Evolutionary conservation across 371 early-diverging fungal species (phyloP).

Genomic region (Basidiobolus heterosporus): DNA sequence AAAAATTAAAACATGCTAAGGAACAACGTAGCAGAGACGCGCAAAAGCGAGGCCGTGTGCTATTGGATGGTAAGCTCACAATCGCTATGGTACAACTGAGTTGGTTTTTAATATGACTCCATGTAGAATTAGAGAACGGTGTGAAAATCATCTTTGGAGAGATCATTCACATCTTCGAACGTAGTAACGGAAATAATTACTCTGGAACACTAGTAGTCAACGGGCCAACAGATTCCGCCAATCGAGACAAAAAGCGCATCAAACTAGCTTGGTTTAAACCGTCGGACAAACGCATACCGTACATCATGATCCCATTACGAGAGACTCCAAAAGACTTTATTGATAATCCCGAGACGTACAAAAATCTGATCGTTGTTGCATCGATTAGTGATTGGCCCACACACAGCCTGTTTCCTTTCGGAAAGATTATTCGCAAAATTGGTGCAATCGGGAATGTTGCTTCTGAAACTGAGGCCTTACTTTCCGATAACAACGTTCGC

Average conservation of each 20-base stretch:
- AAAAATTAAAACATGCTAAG: slow-evolving; percentile 38
- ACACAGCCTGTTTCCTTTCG: slow-evolving; percentile 52
- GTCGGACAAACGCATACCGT: slow-evolving; percentile 61
- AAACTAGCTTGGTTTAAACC: slow-evolving; percentile 71
- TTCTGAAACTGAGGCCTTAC: slow-evolving; percentile 50
- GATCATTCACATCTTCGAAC: no score
- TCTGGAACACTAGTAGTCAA: slow-evolving; percentile 26
- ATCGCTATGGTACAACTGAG: not conserved
- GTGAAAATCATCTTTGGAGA: not conserved
- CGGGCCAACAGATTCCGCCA: slow-evolving; percentile 22
- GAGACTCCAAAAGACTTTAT: slow-evolving; percentile 51
- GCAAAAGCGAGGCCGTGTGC: slow-evolving; percentile 4
- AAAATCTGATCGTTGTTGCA: slow-evolving; percentile 35
- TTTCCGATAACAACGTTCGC: slow-evolving; percentile 50
- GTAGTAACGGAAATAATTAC: no score
- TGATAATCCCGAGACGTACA: slow-evolving; percentile 31
- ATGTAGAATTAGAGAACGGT: not conserved
- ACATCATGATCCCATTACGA: slow-evolving; percentile 55
- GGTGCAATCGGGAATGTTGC: slow-evolving; percentile 50
- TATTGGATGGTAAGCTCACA: not conserved
- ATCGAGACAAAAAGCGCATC: slow-evolving; percentile 16
- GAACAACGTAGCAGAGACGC: slow-evolving; percentile 26
- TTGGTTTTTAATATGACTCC: not conserved
- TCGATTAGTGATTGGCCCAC: slow-evolving; percentile 59
- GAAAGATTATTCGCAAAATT: slow-evolving; percentile 35